Conservation (phyloP, 2,329 filamentous ascomycete species). For the Arthrobotrys sphaeroides region DNA sequence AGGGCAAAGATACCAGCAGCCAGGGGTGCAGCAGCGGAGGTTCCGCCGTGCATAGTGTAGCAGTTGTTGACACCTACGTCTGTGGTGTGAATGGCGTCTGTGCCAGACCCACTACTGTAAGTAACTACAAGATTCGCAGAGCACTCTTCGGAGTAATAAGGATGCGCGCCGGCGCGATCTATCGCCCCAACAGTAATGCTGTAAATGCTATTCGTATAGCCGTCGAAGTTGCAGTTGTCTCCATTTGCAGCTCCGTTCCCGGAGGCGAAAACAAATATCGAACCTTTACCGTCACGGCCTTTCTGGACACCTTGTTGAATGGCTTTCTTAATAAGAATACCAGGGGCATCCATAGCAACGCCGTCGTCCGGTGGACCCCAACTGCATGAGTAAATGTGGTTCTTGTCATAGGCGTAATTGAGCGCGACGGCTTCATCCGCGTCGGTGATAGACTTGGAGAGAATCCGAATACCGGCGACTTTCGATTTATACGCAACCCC, state of each 20-base stretch:
- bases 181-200: slow-evolving; percentile 96
- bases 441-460: slow-evolving; percentile 89
- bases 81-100: slow-evolving; percentile 91
- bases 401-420: slow-evolving; percentile 90
- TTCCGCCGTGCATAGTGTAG: slow-evolving; percentile 85
- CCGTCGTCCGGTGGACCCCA: slow-evolving; percentile 98
- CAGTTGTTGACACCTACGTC: slow-evolving; percentile 87
- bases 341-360: slow-evolving; percentile 89
- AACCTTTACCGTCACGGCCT: slow-evolving; percentile 82
- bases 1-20: slow-evolving; percentile 92
- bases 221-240: slow-evolving; percentile 99
- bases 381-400: slow-evolving; percentile 97
- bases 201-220: slow-evolving; percentile 99
- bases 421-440: slow-evolving; percentile 90
- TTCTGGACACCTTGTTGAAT: slow-evolving; percentile 93
- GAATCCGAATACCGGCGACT: slow-evolving; percentile 86
- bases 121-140: slow-evolving; percentile 95
- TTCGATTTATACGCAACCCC: slow-evolving; percentile 93
- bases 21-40: slow-evolving; percentile 91
- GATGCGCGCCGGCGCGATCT: slow-evolving; percentile 84
- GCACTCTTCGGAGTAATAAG: slow-evolving; percentile 95
- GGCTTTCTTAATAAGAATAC: slow-evolving; percentile 84
- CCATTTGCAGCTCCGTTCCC: slow-evolving; percentile 87
- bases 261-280: slow-evolving; percentile 95
- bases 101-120: slow-evolving; percentile 85